Percentiles rank a stretch among this genome's conserved stretches.
Conservation (phyloP, 2,329 filamentous ascomycete genomes). For the Fulvia fulva region DNA sequence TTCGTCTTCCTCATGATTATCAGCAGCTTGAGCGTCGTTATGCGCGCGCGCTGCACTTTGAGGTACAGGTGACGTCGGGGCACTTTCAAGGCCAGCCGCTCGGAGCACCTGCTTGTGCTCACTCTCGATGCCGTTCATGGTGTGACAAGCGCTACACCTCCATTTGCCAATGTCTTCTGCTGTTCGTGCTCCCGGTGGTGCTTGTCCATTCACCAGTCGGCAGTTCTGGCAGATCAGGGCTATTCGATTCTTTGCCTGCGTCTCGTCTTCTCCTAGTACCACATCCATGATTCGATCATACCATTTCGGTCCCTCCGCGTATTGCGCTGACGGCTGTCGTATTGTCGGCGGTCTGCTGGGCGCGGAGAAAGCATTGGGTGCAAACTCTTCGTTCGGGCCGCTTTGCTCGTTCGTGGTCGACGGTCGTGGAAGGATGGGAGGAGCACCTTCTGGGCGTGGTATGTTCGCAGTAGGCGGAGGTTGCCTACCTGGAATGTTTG, state of each 20-base stretch:
- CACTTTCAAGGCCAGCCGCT: not conserved
- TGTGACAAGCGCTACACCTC: constrained; percentile 79
- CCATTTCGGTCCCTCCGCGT: constrained; percentile 59
- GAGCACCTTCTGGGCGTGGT: not conserved
- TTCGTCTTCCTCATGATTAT: constrained; percentile 24
- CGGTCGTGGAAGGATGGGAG: constrained; percentile 38
- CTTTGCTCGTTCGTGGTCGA: constrained; percentile 11
- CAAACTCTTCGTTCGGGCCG: constrained; percentile 58
- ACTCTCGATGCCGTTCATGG: constrained; percentile 75
- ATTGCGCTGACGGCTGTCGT: constrained; percentile 19
- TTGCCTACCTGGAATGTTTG: constrained; percentile 54
- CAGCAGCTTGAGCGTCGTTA: constrained; percentile 5
- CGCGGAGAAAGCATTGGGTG: constrained; percentile 62
- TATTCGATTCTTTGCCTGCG: constrained; percentile 82
- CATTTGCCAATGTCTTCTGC: constrained; percentile 79
- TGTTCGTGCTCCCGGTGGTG: constrained; percentile 76
- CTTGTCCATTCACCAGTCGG: constrained; percentile 89
- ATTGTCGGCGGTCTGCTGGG: constrained; percentile 20
- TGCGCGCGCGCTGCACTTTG: constrained; percentile 1
- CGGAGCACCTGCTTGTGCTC: constrained; percentile 64
- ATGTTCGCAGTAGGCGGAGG: constrained; percentile 18
- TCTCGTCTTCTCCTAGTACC: constrained; percentile 91
- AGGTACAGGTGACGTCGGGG: not conserved
- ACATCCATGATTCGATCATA: constrained; percentile 93
- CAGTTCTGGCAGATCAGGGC: constrained; percentile 80